These are phyloP conservation scores for Yarrowia sp. DNA, from an alignment of 805 yeast genomes.

Conservation along the genomic window DNA sequence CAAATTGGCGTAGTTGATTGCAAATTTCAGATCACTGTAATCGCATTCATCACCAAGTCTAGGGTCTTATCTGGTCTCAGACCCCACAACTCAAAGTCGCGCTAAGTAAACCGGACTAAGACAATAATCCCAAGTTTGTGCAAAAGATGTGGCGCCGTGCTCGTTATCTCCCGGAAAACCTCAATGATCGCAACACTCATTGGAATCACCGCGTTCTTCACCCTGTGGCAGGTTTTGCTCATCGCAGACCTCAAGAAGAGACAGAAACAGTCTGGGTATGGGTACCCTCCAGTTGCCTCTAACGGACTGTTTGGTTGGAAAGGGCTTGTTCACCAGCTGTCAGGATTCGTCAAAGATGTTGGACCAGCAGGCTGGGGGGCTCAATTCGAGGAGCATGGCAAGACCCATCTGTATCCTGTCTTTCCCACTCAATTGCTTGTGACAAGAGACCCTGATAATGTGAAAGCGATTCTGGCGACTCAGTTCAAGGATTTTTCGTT, in stretches of 20 bases:
- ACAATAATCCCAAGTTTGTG: neutral
- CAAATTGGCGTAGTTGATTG: neutral
- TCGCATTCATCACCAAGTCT: neutral
- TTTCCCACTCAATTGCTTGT: slow-evolving; percentile 24
- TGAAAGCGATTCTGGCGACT: slow-evolving; percentile 49
- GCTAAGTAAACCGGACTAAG: slow-evolving; percentile 7
- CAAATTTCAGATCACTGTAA: neutral
- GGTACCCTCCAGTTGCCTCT: neutral
- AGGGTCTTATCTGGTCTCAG: neutral
- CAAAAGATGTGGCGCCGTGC: neutral
- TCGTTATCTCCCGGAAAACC: neutral
- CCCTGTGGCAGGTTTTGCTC: neutral
- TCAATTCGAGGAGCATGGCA: slow-evolving; percentile 3
- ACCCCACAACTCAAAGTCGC: slow-evolving; percentile 3
- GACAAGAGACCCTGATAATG: slow-evolving; percentile 49
- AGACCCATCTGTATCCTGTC: neutral
- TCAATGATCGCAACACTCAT: neutral
- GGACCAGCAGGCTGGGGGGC: slow-evolving; percentile 12
- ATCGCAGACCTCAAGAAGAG: neutral
- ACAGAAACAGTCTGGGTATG: slow-evolving; percentile 3
- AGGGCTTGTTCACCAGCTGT: slow-evolving; percentile 1
- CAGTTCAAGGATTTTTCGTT: slow-evolving; percentile 48
- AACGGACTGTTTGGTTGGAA: slow-evolving; percentile 26
- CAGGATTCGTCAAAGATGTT: neutral
- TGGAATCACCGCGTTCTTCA: neutral